These are phyloP conservation scores for Picochlorum sp. DNA, from an alignment of 139 green algal species.

Conservation along the genomic window DNA sequence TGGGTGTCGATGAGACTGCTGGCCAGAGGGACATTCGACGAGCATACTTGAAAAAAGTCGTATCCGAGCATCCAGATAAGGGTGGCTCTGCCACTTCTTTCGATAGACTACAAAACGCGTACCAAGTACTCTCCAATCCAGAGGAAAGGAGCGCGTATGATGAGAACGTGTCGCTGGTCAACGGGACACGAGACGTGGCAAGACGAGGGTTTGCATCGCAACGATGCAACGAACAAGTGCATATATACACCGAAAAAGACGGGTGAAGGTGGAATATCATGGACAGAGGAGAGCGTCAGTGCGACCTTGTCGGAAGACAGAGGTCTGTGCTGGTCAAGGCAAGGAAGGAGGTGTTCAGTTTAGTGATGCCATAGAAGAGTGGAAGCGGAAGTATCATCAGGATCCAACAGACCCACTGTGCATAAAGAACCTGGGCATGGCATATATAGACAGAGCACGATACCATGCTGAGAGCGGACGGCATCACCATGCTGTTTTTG, in stretches of 20 bases:
- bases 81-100: slow-evolving; percentile 15
- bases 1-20: slow-evolving; percentile 8
- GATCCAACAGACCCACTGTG: not conserved
- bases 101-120: slow-evolving; percentile 9
- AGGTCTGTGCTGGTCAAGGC: not conserved
- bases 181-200: not conserved
- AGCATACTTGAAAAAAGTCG: slow-evolving; percentile 18
- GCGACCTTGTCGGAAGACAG: not conserved
- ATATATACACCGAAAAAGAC: too few species aligned
- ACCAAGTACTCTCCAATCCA: slow-evolving; percentile 12
- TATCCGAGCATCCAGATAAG: slow-evolving; percentile 23
- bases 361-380: not conserved
- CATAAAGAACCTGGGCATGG: not conserved
- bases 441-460: slow-evolving; percentile 6
- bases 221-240: not conserved
- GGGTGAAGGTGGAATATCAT: not conserved
- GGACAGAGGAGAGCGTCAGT: not conserved
- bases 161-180: slow-evolving; percentile 3
- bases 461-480: not conserved
- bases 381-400: not conserved
- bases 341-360: not conserved
- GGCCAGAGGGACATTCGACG: slow-evolving; percentile 1
- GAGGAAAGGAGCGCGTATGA: slow-evolving; percentile 12
- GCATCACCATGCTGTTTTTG: slow-evolving; percentile 22
- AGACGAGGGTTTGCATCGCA: not conserved